These are phyloP conservation scores for Arabis alpina DNA, from an alignment of 345 rosid genomes.

Conservation along the genomic window DNA sequence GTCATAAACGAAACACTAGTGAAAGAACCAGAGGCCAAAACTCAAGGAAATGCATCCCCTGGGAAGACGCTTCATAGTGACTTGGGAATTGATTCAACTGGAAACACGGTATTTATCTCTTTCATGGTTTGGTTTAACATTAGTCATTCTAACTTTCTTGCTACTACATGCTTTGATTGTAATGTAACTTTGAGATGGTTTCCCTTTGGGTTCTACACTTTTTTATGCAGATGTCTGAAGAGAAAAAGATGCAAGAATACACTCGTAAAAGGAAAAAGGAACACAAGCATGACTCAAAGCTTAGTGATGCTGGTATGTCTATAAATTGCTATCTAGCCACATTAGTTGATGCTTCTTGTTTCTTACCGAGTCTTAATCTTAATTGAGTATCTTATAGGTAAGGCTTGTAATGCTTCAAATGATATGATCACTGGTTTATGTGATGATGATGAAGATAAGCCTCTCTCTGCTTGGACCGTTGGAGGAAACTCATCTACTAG, in stretches of 20 bases:
- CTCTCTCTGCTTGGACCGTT: slow-evolving; percentile 52
- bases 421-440: not conserved
- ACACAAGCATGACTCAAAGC: not conserved
- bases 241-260: not conserved
- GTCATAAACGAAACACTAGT: too few relatives aligned
- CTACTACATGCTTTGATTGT: not conserved
- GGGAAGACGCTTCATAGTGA: slow-evolving; percentile 5
- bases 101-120: too few relatives aligned
- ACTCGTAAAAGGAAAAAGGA: slow-evolving; percentile 17
- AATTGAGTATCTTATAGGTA: slow-evolving; percentile 10
- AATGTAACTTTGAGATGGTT: not conserved
- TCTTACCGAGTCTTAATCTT: not conserved
- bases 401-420: slow-evolving; percentile 20
- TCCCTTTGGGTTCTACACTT: too few relatives aligned
- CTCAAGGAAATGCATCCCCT: slow-evolving; percentile 33
- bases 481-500: slow-evolving; percentile 45
- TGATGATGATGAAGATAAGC: slow-evolving; percentile 23
- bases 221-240: slow-evolving; percentile 12
- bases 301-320: slow-evolving; percentile 8
- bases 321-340: too few relatives aligned
- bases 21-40: not conserved
- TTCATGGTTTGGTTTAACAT: not conserved
- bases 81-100: slow-evolving; percentile 12
- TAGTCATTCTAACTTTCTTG: slow-evolving; percentile 1
- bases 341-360: slow-evolving; percentile 7